A percentile compares a stretch with the other conserved stretches of the same genome.
These are phyloP conservation scores for Spiraea crenata DNA, from an alignment of 331 rosid genomes.

Conservation along the genomic window DNA sequence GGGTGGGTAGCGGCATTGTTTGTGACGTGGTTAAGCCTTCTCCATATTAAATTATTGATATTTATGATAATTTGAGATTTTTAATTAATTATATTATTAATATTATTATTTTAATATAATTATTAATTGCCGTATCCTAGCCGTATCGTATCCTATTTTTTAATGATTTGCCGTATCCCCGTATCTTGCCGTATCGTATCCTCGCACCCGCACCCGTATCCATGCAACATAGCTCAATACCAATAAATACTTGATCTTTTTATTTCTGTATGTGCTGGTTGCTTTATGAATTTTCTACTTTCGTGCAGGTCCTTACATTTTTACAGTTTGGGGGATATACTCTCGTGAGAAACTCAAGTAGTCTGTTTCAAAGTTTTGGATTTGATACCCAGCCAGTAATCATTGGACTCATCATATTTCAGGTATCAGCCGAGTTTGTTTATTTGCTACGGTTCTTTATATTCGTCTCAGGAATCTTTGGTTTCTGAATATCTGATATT, in stretches of 20 bases:
- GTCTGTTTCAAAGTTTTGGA: conserved; percentile 83
- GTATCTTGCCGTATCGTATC: no score
- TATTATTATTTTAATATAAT: no score
- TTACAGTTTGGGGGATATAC: conserved; percentile 97
- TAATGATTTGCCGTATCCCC: no score
- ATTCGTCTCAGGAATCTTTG: neutral
- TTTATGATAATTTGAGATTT: no score
- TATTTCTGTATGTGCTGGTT: conserved; percentile 15
- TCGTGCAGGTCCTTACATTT: conserved; percentile 74
- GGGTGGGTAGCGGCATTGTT: no score
- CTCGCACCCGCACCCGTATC: no score
- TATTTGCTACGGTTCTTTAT: neutral
- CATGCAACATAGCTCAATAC: no score
- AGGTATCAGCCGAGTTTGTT: conserved; percentile 42
- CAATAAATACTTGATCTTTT: neutral
- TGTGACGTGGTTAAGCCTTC: no score
- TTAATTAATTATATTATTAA: no score
- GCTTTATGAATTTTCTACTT: conserved; percentile 12
- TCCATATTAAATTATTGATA: no score
- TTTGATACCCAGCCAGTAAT: conserved; percentile 93
- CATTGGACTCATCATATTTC: conserved; percentile 85
- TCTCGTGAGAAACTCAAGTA: conserved; percentile 78
- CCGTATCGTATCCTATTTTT: no score
- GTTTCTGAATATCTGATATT: neutral
- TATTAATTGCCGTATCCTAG: no score